phyloP scores from a whole-genome alignment of 2,329 filamentous ascomycete genomes.

The Cryphonectria nitschkei region DNA sequence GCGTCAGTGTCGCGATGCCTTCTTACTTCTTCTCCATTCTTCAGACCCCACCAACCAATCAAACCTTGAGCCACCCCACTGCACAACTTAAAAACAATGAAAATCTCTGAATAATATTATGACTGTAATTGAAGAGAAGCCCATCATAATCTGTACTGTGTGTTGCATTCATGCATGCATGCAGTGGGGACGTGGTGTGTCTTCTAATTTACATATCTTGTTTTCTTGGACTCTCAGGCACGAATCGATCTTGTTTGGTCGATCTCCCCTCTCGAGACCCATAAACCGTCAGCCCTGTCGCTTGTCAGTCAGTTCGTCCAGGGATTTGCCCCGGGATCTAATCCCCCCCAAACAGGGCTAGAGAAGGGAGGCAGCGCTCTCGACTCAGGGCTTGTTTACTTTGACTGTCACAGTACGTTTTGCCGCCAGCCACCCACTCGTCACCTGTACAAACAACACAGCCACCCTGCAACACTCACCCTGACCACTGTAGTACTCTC shows the following conservation, averaged over 20 bases:
- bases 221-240: neutral
- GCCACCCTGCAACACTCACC: neutral
- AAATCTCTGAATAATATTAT: neutral
- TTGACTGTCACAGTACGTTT: neutral
- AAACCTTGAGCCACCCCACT: neutral
- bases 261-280: neutral
- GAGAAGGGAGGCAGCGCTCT: neutral
- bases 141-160: too few species aligned
- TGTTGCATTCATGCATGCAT: neutral
- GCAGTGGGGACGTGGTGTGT: neutral
- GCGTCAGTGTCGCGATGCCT: conserved; percentile 8
- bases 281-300: conserved; percentile 12
- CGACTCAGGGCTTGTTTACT: neutral
- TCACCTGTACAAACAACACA: neutral
- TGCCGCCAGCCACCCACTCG: neutral
- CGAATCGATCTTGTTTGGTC: neutral
- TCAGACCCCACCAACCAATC: neutral
- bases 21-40: neutral
- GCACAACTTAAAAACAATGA: neutral
- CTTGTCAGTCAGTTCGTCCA: neutral
- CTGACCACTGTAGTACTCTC: too few species aligned
- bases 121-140: neutral
- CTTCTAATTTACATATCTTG: neutral
- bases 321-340: conserved; percentile 2
- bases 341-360: neutral